Percentiles rank a stretch among this genome's conserved stretches.
Conservation (phyloP, 2,329 filamentous ascomycete genomes). For the Fusarium aywerte region DNA sequence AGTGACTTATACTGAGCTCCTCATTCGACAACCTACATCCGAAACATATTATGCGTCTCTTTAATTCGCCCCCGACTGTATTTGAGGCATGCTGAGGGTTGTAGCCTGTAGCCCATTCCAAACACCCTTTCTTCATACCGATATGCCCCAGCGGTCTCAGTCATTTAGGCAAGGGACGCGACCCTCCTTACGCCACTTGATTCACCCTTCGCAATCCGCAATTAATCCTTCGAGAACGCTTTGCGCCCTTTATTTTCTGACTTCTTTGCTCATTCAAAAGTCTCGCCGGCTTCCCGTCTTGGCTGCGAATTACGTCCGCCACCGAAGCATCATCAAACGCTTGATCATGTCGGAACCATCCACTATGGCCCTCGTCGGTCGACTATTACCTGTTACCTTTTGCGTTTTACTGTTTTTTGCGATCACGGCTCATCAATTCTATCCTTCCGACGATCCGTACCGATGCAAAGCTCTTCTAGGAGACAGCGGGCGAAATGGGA, state of each 20-base stretch:
- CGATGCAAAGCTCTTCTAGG: slow-evolving; percentile 61
- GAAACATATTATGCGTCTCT: neutral
- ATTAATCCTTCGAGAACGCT: neutral
- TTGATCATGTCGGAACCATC: slow-evolving; percentile 25
- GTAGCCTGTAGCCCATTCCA: slow-evolving; percentile 7
- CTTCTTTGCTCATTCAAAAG: neutral
- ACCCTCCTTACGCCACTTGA: slow-evolving; percentile 1
- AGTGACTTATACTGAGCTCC: neutral
- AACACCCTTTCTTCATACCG: neutral
- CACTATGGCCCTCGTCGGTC: slow-evolving; percentile 21
- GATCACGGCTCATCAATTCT: slow-evolving; percentile 28
- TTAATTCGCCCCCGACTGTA: neutral
- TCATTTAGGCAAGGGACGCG: slow-evolving; percentile 1
- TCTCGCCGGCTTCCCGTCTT: neutral
- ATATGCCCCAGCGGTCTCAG: slow-evolving; percentile 13
- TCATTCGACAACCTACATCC: neutral
- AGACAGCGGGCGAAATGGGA: slow-evolving; percentile 54
- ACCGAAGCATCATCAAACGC: neutral
- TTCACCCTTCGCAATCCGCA: neutral
- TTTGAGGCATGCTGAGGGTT: neutral
- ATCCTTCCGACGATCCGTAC: slow-evolving; percentile 56
- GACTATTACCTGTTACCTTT: slow-evolving; percentile 37
- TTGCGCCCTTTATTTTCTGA: neutral
- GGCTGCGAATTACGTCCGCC: neutral
- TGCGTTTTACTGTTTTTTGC: slow-evolving; percentile 30